Base-by-base conservation (phyloP, 2,329 filamentous ascomycete genomes). In the Alternaria rosae region DNA sequence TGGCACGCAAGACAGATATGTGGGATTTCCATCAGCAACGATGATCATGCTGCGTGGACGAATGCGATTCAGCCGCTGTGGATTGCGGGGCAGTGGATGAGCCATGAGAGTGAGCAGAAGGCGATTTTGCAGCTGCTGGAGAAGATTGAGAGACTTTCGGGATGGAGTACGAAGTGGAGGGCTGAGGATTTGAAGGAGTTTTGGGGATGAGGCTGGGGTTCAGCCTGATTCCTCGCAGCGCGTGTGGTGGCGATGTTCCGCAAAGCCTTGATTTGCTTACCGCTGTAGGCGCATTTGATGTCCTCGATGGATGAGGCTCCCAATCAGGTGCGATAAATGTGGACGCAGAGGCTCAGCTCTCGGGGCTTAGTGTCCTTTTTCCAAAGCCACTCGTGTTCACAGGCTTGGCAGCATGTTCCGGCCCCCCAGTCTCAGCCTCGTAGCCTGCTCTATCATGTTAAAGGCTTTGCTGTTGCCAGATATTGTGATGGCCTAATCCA, bases 91-190 rank as follows among this genome's bases (percentile, higher is more conserved):
- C 82, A 82, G 65, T 75, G 77, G 41, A 83, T 84, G 81, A 82
- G 79, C 26, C 82, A 83, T 64, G 73, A 65, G 3, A 81, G 70
- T 38, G 83, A 77, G 72, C 85, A 77, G 65, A 75, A 59, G 54
- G 83, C 69, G 57, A 85, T 87, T n/a, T 35, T 86, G 11, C 78
- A 83, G 11, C 73, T 85, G 13, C 69, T 85, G 44, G 81, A 80
- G 15, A 77, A 78, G 23, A 87, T 87, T 32, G 85, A 87, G 74
- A 76, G 75, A 26, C 83, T 85, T 65, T 84, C 82, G 7, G 85
- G 85, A 0, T 87, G 85, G 84, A 80, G 81, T 4, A 86, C 85
- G 1, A 78, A 79, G 61, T 87, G 85, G 85, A 73, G 85, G 43
- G 82, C 80, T 0, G 82, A 86, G 15, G 85, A 87, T 70, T 51